A percentile compares a stretch with the other conserved stretches of the same genome.
These are phyloP conservation scores for Clarkia xantiana DNA, from an alignment of 345 rosid species.

Conservation along the genomic window DNA sequence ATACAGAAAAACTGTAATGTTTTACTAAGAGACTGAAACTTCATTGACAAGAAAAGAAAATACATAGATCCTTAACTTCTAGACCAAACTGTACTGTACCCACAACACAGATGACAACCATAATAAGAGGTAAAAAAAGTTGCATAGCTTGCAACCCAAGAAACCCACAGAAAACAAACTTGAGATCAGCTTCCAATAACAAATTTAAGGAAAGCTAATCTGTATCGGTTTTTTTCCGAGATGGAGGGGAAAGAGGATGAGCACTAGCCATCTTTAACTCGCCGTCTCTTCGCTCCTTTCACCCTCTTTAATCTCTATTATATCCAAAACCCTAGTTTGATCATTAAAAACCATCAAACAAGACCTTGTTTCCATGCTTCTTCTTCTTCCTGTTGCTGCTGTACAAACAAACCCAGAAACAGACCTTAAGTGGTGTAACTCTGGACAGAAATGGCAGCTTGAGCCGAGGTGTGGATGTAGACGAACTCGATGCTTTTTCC, in stretches of 20 bases:
- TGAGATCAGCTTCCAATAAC: conserved; percentile 12
- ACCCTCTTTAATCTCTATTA: conserved; percentile 14
- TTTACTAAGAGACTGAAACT: no score
- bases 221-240: conserved; percentile 1
- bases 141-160: conserved; percentile 31
- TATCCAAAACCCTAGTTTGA: conserved; percentile 24
- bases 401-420: conserved; percentile 8
- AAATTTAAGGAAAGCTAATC: neutral
- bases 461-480: conserved; percentile 70
- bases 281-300: conserved; percentile 72
- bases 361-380: conserved; percentile 17
- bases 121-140: conserved; percentile 13
- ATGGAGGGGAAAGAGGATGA: conserved; percentile 95
- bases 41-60: no score
- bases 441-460: conserved; percentile 54
- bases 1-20: no score
- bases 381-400: conserved; percentile 35
- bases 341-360: conserved; percentile 16
- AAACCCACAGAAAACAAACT: conserved; percentile 16
- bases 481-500: conserved; percentile 81
- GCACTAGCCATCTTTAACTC: conserved; percentile 28
- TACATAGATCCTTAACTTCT: neutral
- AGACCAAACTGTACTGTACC: conserved; percentile 7
- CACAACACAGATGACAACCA: conserved; percentile 3
- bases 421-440: conserved; percentile 60